A percentile compares a stretch with the other conserved stretches of the same genome.
phyloP scores from a whole-genome alignment of 2,329 filamentous ascomycete species.

The Ophiostoma montium region DNA sequence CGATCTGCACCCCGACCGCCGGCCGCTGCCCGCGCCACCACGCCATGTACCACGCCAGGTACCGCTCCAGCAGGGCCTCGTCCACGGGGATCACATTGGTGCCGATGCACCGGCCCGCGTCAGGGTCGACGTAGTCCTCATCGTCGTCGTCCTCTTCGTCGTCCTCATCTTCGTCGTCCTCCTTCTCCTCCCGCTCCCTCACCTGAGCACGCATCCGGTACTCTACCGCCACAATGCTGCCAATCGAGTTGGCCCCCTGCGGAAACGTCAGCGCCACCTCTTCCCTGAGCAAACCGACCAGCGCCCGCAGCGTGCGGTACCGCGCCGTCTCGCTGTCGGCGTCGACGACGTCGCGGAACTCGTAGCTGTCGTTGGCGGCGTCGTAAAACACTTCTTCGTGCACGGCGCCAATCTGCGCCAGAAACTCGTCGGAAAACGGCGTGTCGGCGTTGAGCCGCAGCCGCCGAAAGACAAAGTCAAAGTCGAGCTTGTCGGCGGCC shows the following conservation, averaged over 20 bases:
- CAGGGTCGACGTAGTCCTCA: constrained; percentile 19
- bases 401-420: constrained; percentile 56
- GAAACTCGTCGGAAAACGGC: constrained; percentile 64
- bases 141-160: constrained; percentile 19
- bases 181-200: not conserved
- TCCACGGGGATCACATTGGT: constrained; percentile 53
- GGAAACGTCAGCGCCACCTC: constrained; percentile 41
- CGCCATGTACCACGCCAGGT: constrained; percentile 53
- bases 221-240: constrained; percentile 37
- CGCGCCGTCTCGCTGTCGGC: constrained; percentile 19
- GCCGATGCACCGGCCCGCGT: constrained; percentile 29
- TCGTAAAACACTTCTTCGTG: constrained; percentile 47
- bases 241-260: constrained; percentile 31
- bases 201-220: constrained; percentile 28
- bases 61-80: constrained; percentile 43
- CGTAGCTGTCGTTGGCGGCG: constrained; percentile 8
- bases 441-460: constrained; percentile 54
- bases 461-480: constrained; percentile 51
- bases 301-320: constrained; percentile 33
- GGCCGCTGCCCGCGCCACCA: constrained; percentile 74
- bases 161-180: constrained; percentile 2
- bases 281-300: constrained; percentile 29
- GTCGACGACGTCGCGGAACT: constrained; percentile 12
- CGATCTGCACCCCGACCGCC: constrained; percentile 61
- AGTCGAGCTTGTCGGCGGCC: constrained; percentile 55